Percentiles rank a stretch among this genome's conserved stretches.
Evolutionary conservation across 2,329 filamentous ascomycete genomes (phyloP).

Genomic region (Cytospora piceicola): DNA sequence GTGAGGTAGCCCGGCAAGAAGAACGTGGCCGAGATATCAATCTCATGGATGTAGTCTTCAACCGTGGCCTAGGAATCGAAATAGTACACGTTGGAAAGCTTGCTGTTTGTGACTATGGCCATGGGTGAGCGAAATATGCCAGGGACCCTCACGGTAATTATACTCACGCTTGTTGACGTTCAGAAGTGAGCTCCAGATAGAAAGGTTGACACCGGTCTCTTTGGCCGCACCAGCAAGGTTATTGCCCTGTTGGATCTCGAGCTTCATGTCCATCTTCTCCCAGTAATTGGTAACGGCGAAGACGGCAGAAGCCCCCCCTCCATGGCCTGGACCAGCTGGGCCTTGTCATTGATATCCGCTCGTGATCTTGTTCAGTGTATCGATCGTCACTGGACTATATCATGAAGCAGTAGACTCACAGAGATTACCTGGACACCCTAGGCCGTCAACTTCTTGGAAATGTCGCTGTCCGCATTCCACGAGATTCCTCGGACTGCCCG

Average conservation of each 20-base stretch:
- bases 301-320: conserved; percentile 51
- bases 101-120: conserved; percentile 44
- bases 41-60: conserved; percentile 55
- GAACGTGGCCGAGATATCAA: conserved; percentile 53
- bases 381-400: no score
- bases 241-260: conserved; percentile 51
- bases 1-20: conserved; percentile 59
- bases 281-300: conserved; percentile 59
- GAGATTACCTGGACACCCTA: conserved; percentile 55
- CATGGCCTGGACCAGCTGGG: conserved; percentile 49
- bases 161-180: conserved; percentile 45
- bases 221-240: conserved; percentile 52
- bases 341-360: conserved; percentile 55
- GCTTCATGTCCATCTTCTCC: conserved; percentile 46
- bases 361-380: conserved; percentile 28
- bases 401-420: conserved; percentile 37
- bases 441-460: conserved; percentile 47
- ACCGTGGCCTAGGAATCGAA: conserved; percentile 63
- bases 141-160: neutral
- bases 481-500: conserved; percentile 60
- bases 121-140: neutral
- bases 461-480: conserved; percentile 49
- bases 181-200: conserved; percentile 49
- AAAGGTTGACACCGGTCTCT: conserved; percentile 47
- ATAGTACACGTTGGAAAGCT: conserved; percentile 48